Conservation (phyloP, 176 grass and related monocot species). For the Oropetium thomaeum region DNA sequence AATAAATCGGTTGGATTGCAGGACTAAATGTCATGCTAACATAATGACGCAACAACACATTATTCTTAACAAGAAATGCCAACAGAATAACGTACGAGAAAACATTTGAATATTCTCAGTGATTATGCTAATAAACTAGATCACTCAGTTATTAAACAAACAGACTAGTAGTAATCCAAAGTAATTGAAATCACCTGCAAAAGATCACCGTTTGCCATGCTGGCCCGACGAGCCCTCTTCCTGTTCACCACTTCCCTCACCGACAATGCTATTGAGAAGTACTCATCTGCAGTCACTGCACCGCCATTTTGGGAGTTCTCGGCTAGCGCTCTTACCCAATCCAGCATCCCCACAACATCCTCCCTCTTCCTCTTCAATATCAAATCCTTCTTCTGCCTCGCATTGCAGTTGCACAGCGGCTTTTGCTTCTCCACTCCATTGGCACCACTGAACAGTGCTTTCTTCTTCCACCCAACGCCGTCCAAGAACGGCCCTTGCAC, state of each 20-base stretch:
- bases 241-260: constrained; percentile 14
- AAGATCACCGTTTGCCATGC: background rate
- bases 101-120: background rate
- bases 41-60: background rate
- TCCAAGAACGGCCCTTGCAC: constrained; percentile 40
- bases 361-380: constrained; percentile 48
- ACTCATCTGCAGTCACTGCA: background rate
- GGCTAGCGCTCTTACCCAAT: constrained; percentile 44
- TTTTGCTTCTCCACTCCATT: constrained; percentile 14
- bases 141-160: background rate
- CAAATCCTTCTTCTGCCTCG: background rate
- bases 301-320: constrained; percentile 4
- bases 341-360: constrained; percentile 44
- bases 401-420: constrained; percentile 14
- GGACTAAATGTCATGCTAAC: background rate
- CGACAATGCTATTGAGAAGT: constrained; percentile 16
- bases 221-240: constrained; percentile 32
- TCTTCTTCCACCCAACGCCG: background rate
- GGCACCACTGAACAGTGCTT: constrained; percentile 23
- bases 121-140: background rate
- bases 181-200: constrained; percentile 36
- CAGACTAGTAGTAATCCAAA: background rate
- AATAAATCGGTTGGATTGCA: background rate
- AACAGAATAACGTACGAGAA: background rate
- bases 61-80: background rate